Conservation (phyloP, 768 basidiomycete genomes). For the Podaxis sp. region DNA sequence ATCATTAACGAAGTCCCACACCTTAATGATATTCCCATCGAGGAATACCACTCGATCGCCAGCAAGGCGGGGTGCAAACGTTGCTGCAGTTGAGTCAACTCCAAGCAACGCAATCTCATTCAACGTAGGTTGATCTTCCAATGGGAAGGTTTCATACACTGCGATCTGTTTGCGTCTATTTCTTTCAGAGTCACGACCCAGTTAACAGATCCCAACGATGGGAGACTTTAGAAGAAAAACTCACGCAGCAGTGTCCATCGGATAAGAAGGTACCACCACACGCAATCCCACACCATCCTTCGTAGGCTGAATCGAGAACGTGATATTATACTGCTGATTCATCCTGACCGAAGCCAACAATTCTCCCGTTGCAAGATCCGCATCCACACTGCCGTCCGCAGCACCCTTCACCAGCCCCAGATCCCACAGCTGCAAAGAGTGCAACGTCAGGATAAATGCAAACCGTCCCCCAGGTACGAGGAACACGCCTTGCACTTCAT, state of each 20-base stretch:
- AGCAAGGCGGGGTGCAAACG: neutral
- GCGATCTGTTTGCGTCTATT: constrained; percentile 5
- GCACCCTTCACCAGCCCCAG: neutral
- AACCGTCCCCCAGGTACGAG: constrained; percentile 19
- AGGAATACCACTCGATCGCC: constrained; percentile 7
- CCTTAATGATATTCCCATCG: neutral
- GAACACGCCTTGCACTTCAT: constrained; percentile 1
- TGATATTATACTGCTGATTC: neutral
- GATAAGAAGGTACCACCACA: neutral
- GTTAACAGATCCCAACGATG: neutral
- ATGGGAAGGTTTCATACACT: neutral
- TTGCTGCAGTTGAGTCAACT: neutral
- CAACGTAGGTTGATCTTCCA: neutral
- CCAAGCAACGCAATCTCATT: neutral
- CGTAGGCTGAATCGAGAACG: constrained; percentile 1
- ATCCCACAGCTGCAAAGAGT: constrained; percentile 6
- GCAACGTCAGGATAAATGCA: constrained; percentile 4
- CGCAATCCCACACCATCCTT: constrained; percentile 6
- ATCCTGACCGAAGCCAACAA: neutral
- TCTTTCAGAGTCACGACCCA: neutral
- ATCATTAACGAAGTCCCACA: constrained; percentile 8
- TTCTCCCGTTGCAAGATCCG: neutral
- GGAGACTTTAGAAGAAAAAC: neutral
- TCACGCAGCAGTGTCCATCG: neutral
- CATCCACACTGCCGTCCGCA: neutral